These are phyloP conservation scores for Chlamydomonas schloesseri DNA, from an alignment of 139 green algal species.

Conservation along the genomic window DNA sequence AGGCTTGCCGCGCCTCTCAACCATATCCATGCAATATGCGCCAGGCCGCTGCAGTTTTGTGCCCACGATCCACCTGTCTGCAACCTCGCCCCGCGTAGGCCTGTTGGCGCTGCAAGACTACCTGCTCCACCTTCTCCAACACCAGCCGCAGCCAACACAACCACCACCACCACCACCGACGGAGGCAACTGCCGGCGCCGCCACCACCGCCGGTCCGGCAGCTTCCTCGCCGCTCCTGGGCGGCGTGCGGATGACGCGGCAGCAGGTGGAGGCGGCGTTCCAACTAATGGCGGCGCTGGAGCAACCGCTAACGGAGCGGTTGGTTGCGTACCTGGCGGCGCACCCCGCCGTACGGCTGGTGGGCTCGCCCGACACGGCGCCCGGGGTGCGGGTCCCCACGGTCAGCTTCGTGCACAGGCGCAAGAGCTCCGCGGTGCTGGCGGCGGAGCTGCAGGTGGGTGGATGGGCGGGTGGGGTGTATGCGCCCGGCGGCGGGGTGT, in stretches of 20 bases:
- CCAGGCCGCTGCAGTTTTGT: too few species aligned
- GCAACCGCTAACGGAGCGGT: slow-evolving; percentile 11
- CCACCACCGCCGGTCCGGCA: background rate
- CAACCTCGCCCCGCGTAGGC: too few species aligned
- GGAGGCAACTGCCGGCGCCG: background rate
- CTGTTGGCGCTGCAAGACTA: slow-evolving; percentile 40
- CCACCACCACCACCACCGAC: background rate
- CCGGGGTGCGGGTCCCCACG: slow-evolving; percentile 8
- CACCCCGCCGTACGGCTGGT: slow-evolving; percentile 15
- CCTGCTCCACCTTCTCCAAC: background rate
- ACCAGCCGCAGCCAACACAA: background rate
- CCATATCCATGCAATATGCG: too few species aligned
- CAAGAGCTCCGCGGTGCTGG: slow-evolving; percentile 11
- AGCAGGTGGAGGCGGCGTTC: slow-evolving; percentile 31
- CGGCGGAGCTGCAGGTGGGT: slow-evolving; percentile 13
- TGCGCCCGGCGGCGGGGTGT: too few species aligned
- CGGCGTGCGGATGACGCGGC: background rate
- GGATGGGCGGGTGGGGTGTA: background rate
- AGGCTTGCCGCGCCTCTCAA: too few species aligned
- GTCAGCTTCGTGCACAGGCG: slow-evolving; percentile 39
- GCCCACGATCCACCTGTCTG: too few species aligned
- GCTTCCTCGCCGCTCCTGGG: background rate
- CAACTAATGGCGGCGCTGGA: slow-evolving; percentile 13
- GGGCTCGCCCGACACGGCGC: background rate
- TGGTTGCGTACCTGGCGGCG: background rate